Conservation (phyloP, 1,284 basidiomycete species). For the Cutaneotrichosporon cavernicola region DNA sequence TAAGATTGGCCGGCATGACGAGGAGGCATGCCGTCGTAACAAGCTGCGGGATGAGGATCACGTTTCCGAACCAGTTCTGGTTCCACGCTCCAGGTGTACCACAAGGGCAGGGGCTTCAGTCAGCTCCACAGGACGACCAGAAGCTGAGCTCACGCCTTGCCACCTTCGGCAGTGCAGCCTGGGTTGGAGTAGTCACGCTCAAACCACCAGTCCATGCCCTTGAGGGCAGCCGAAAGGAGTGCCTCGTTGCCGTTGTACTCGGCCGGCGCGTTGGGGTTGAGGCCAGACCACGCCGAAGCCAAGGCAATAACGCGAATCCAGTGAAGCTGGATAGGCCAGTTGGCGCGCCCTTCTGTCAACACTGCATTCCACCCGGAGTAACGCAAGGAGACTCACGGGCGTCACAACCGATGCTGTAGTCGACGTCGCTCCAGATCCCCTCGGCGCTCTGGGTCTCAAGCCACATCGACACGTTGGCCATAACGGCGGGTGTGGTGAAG, state of each 20-base stretch:
- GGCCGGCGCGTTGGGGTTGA: slow-evolving; percentile 46
- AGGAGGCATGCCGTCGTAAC: slow-evolving; percentile 63
- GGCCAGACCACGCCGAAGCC: slow-evolving; percentile 62
- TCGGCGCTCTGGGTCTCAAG: slow-evolving; percentile 38
- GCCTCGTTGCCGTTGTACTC: slow-evolving; percentile 54
- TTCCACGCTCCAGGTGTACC: slow-evolving; percentile 61
- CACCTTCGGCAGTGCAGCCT: slow-evolving; percentile 61
- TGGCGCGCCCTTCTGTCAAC: slow-evolving; percentile 55
- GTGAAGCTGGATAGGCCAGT: slow-evolving; percentile 66
- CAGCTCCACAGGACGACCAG: neutral
- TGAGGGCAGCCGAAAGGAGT: slow-evolving; percentile 55
- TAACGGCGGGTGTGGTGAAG: slow-evolving; percentile 18
- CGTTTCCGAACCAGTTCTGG: slow-evolving; percentile 67
- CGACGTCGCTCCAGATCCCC: slow-evolving; percentile 62
- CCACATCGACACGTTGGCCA: slow-evolving; percentile 22
- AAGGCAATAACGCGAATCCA: slow-evolving; percentile 62
- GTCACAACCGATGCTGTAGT: slow-evolving; percentile 62
- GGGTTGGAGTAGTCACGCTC: slow-evolving; percentile 60
- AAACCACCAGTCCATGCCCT: slow-evolving; percentile 67
- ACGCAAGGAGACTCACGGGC: slow-evolving; percentile 50
- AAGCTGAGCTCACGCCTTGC: slow-evolving; percentile 36
- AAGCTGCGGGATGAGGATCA: slow-evolving; percentile 62
- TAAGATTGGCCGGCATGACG: slow-evolving; percentile 55
- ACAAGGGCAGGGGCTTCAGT: slow-evolving; percentile 28
- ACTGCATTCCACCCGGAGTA: neutral